phyloP scores from a whole-genome alignment of 768 basidiomycete species.

The Peribolospora kevripleyi region DNA sequence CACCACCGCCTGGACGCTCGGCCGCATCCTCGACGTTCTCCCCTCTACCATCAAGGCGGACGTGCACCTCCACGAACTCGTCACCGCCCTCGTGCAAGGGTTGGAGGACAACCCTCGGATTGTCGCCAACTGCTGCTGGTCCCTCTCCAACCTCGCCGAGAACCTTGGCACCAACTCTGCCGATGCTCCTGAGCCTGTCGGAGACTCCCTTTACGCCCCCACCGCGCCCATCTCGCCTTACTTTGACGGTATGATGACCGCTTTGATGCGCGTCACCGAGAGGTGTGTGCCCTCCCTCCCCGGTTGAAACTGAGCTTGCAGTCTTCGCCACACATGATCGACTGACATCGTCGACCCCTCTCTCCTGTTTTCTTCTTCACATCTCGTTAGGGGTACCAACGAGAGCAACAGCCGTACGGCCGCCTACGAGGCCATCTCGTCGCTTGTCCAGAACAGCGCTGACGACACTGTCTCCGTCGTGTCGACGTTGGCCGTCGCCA shows the following conservation, averaged over 20 bases:
- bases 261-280: slow-evolving; percentile 65
- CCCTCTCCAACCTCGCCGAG: slow-evolving; percentile 80
- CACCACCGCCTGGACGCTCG: slow-evolving; percentile 92
- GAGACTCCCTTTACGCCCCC: slow-evolving; percentile 16
- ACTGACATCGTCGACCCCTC: slow-evolving; percentile 14
- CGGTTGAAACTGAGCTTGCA: slow-evolving; percentile 5
- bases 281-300: slow-evolving; percentile 29
- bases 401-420: slow-evolving; percentile 83
- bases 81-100: slow-evolving; percentile 35
- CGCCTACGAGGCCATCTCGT: slow-evolving; percentile 83
- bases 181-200: slow-evolving; percentile 9
- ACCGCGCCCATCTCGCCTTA: slow-evolving; percentile 59
- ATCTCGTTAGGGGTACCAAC: slow-evolving; percentile 33
- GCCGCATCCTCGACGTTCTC: slow-evolving; percentile 75
- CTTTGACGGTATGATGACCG: slow-evolving; percentile 63
- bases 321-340: slow-evolving; percentile 1
- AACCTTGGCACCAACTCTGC: slow-evolving; percentile 51
- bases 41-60: slow-evolving; percentile 69
- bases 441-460: slow-evolving; percentile 58
- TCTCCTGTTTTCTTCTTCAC: not conserved
- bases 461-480: slow-evolving; percentile 56
- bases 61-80: slow-evolving; percentile 55
- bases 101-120: slow-evolving; percentile 50
- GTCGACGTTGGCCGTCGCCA: slow-evolving; percentile 51
- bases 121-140: slow-evolving; percentile 84